Evolutionary conservation across 352 stramenopile genomes (phyloP), one percentile per base, ranked within the genome.

Genomic region (Globisporangium yorkense): DNA sequence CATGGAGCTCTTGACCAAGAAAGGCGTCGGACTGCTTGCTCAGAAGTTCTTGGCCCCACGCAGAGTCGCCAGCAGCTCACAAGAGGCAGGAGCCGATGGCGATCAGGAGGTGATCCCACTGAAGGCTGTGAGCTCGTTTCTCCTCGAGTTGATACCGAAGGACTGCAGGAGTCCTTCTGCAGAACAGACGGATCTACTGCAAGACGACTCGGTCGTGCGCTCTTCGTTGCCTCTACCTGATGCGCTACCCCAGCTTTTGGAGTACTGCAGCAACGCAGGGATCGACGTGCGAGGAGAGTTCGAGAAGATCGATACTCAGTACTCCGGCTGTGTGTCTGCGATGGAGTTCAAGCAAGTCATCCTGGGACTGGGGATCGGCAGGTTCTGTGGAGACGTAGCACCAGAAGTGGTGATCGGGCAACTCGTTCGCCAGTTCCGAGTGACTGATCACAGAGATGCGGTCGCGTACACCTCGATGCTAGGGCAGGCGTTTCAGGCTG

Each of bases 341-440:
- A 62, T 81, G 33, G 62, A 87, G 21, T 70, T 92, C 45, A 89
- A 89, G 59, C 60, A 74, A 13, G 67, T 68, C 12, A 37, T 92
- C 3, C 31, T 86, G 12, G 64, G 75, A 4, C 57, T 80, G 1
- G 64, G 70, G 3, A 60, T 86, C 47, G 57, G 55, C 37, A 57
- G 71, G 47, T 57, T 71, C 31, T 21, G 53, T 18, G 43, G 35
- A 13, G 37, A 69, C 33, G 40, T 39, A 46, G 57, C 57, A 5
- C 51, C 68, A 20, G 78, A 90, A 40, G 37, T 56, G 7, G 50
- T 74, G 5, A 72, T 90, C 41, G 80, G 78, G 10, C 57, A 80
- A 9, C 55, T 90, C 5, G 72, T 89, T 41, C 72, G 76, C n/a
- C 67, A 80, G 29, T 90, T 77, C 33, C 74, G 80, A 29, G 52